These are phyloP conservation scores for Teratosphaeria destructans DNA, from an alignment of 2,329 filamentous ascomycete species.

Conservation along the genomic window DNA sequence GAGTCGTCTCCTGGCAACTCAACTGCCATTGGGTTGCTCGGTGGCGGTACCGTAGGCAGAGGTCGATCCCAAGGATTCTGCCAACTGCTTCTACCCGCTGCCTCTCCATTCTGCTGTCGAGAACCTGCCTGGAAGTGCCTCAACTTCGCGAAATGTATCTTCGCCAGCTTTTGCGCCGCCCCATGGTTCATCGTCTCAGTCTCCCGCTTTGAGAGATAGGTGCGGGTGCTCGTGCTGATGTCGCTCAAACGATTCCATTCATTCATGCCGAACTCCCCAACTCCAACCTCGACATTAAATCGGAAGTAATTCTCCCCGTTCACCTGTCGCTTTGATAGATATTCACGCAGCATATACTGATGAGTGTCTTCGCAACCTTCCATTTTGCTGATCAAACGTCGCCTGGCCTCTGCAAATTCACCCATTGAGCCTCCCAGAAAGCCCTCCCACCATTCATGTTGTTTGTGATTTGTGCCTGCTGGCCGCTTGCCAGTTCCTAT, in stretches of 20 bases:
- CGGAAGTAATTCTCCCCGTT: constrained; percentile 87
- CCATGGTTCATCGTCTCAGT: constrained; percentile 69
- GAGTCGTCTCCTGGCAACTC: constrained; percentile 21
- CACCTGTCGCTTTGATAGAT: constrained; percentile 61
- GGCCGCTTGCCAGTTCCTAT: constrained; percentile 86
- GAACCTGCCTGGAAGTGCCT: constrained; percentile 48
- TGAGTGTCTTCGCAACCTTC: constrained; percentile 91
- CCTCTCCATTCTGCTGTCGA: constrained; percentile 22
- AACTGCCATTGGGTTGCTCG: constrained; percentile 32
- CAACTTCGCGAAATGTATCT: constrained; percentile 66
- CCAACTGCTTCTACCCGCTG: constrained; percentile 13
- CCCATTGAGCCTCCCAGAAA: constrained; percentile 63
- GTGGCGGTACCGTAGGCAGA: constrained; percentile 23
- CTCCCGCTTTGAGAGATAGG: constrained; percentile 63
- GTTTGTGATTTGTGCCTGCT: constrained; percentile 55
- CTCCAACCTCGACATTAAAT: constrained; percentile 91
- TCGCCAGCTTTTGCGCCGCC: constrained; percentile 69
- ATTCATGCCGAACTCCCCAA: constrained; percentile 97
- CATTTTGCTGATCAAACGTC: constrained; percentile 79
- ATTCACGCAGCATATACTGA: constrained; percentile 70
- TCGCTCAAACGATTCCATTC: constrained; percentile 92
- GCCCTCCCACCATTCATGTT: constrained; percentile 83
- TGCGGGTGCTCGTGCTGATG: constrained; percentile 82
- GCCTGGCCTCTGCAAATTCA: constrained; percentile 81
- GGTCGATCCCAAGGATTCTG: constrained; percentile 23